Evolutionary conservation across 2,329 filamentous ascomycete genomes (phyloP).

Genomic region (Penicillium sp.): DNA sequence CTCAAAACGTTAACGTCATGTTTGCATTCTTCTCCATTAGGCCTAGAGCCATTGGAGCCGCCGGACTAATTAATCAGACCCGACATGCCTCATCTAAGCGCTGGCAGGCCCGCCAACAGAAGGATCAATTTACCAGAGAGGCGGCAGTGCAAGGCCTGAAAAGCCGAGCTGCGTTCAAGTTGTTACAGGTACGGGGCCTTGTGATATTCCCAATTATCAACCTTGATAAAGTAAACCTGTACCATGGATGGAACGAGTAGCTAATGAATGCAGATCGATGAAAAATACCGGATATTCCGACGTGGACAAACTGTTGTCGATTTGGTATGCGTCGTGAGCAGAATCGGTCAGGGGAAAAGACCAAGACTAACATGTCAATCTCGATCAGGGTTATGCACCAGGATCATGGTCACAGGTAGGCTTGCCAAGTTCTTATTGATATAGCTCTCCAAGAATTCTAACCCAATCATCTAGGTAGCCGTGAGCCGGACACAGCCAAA

Average conservation of each 20-base stretch:
- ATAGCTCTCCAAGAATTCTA: slow-evolving; percentile 17
- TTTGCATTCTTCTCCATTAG: slow-evolving; percentile 11
- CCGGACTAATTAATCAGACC: slow-evolving; percentile 16
- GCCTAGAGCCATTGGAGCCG: not conserved
- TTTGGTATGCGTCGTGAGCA: slow-evolving; percentile 62
- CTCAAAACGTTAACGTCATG: slow-evolving; percentile 19
- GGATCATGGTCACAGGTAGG: slow-evolving; percentile 66
- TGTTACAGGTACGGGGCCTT: slow-evolving; percentile 70
- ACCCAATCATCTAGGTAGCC: slow-evolving; percentile 68
- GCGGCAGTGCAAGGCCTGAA: slow-evolving; percentile 82
- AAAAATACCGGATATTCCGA: slow-evolving; percentile 79
- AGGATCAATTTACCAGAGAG: slow-evolving; percentile 73
- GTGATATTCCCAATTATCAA: not conserved
- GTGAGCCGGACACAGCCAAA: slow-evolving; percentile 75
- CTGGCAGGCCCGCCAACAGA: slow-evolving; percentile 82
- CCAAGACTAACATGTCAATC: slow-evolving; percentile 14
- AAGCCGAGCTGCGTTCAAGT: slow-evolving; percentile 90
- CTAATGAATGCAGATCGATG: slow-evolving; percentile 69
- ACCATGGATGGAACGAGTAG: not conserved
- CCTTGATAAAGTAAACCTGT: not conserved
- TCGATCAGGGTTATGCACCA: slow-evolving; percentile 55
- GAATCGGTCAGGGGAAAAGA: not conserved
- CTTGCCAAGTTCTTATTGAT: not conserved
- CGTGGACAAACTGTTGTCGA: slow-evolving; percentile 87
- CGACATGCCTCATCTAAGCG: slow-evolving; percentile 66